phyloP scores from a whole-genome alignment of 1,284 basidiomycete genomes.

The Cryptococcus sp. region DNA sequence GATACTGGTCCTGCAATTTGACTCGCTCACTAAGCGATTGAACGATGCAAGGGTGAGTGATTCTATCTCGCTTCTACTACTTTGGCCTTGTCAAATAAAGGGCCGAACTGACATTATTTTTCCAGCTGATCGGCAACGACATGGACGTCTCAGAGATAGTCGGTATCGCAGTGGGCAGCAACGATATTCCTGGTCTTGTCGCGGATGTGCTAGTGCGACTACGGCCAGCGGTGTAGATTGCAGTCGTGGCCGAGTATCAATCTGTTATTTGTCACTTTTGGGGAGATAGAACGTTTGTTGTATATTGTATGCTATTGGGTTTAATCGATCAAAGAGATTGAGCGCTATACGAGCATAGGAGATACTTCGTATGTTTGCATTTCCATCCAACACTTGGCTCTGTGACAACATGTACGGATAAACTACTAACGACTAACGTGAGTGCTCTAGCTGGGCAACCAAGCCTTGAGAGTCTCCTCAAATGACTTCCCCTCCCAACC shows the following conservation, averaged over 20 bases:
- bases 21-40: conserved; percentile 33
- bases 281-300: neutral
- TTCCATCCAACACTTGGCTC: too few relatives aligned
- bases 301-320: neutral
- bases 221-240: conserved; percentile 23
- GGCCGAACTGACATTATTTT: conserved; percentile 3
- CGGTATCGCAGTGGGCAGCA: conserved; percentile 64
- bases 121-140: conserved; percentile 42
- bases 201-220: conserved; percentile 63
- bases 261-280: neutral
- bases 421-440: too few relatives aligned
- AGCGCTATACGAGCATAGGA: neutral
- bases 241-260: neutral
- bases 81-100: neutral
- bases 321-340: too few relatives aligned
- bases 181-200: conserved; percentile 71
- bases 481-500: too few relatives aligned
- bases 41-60: conserved; percentile 41
- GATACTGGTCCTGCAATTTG: conserved; percentile 39
- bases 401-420: too few relatives aligned
- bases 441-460: too few relatives aligned
- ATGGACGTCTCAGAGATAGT: conserved; percentile 65
- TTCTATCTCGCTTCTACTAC: neutral
- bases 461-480: too few relatives aligned
- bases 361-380: too few relatives aligned